Evolutionary conservation across 148 eudicot genomes (phyloP).

Genomic region (Tetragonia tetragonoides): DNA sequence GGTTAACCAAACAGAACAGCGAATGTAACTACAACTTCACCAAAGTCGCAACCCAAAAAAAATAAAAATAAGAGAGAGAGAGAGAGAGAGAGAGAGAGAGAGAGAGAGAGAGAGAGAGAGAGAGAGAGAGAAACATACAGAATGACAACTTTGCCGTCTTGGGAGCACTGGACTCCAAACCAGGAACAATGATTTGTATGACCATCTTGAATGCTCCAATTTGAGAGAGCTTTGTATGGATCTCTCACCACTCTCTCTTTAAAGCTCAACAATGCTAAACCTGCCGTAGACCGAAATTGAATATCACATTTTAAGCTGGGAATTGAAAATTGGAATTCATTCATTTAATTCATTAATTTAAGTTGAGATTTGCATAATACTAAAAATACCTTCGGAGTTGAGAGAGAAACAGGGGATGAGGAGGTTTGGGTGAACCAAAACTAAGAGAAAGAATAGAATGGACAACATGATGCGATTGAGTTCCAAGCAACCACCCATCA

Average conservation of each 20-base stretch:
- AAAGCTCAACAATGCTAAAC: slow-evolving; percentile 57
- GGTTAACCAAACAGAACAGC: neutral
- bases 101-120: neutral
- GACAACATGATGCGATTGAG: neutral
- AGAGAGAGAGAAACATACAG: slow-evolving; percentile 41
- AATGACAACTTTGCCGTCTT: slow-evolving; percentile 45
- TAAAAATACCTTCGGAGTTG: slow-evolving; percentile 27
- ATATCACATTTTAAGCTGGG: too few relatives aligned
- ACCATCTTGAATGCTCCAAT: slow-evolving; percentile 39
- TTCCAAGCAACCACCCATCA: neutral
- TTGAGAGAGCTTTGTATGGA: slow-evolving; percentile 57
- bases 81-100: too few relatives aligned
- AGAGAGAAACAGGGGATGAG: slow-evolving; percentile 25
- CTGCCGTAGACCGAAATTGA: slow-evolving; percentile 26
- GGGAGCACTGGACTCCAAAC: slow-evolving; percentile 58
- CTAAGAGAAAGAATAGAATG: neutral
- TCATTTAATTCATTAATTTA: too few relatives aligned
- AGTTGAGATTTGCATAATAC: too few relatives aligned
- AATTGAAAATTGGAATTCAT: too few relatives aligned
- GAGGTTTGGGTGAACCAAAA: slow-evolving; percentile 2
- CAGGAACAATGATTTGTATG: slow-evolving; percentile 54
- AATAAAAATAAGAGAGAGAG: too few relatives aligned
- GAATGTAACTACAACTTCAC: neutral
- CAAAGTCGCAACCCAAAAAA: too few relatives aligned
- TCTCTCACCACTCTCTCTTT: slow-evolving; percentile 51